Percentiles rank a stretch among this genome's conserved stretches.
These are phyloP conservation scores for Choanephora cucurbitarum DNA, from an alignment of 371 early-diverging fungal species.

Conservation along the genomic window DNA sequence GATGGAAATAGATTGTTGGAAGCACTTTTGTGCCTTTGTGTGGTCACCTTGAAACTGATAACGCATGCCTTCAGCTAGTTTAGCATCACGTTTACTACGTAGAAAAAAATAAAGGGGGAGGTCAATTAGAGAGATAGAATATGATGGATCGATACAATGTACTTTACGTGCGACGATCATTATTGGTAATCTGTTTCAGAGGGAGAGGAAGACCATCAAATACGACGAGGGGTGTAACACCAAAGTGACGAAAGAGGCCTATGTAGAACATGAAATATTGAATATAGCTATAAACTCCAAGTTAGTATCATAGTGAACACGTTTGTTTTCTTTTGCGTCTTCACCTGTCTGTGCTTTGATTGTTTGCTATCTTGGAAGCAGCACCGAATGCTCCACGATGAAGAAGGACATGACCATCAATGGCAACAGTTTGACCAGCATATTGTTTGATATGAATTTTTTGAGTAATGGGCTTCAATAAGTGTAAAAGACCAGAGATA, in stretches of 20 bases:
- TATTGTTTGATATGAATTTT: constrained; percentile 69
- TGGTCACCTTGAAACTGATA: constrained; percentile 51
- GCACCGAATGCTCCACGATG: constrained; percentile 85
- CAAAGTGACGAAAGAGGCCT: constrained; percentile 63
- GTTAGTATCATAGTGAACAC: not conserved
- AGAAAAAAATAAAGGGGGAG: too few relatives aligned
- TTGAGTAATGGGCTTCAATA: constrained; percentile 70
- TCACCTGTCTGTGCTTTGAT: constrained; percentile 66
- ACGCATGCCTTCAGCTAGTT: constrained; percentile 57
- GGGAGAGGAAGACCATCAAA: constrained; percentile 97
- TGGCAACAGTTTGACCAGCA: constrained; percentile 74
- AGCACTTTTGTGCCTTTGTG: constrained; percentile 68
- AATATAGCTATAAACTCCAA: constrained; percentile 61
- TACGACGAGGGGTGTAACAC: constrained; percentile 88
- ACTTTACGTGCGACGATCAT: constrained; percentile 61
- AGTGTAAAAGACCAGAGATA: constrained; percentile 80
- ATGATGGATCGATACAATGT: not conserved
- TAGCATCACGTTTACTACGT: constrained; percentile 36
- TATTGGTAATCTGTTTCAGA: constrained; percentile 80
- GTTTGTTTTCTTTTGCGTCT: not conserved
- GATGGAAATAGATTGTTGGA: constrained; percentile 72
- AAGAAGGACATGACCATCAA: constrained; percentile 96
- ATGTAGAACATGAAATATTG: constrained; percentile 76
- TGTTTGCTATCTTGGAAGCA: constrained; percentile 72
- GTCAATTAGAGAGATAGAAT: not conserved